phyloP scores from a whole-genome alignment of 768 basidiomycete species.

The Rossbeevera mucosa region DNA sequence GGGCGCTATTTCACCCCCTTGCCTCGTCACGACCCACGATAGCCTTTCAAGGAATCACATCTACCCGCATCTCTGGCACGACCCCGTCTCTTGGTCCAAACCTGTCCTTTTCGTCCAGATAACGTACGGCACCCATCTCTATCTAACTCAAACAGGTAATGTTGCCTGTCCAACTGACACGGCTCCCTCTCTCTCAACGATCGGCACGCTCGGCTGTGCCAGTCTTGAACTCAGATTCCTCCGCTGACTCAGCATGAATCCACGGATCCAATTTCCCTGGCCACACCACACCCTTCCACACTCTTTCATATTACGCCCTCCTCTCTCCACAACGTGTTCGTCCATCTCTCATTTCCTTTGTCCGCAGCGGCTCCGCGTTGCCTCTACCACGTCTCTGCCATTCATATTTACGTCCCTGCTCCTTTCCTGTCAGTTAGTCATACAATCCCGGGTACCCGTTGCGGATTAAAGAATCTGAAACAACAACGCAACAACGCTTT shows the following conservation, averaged over 20 bases:
- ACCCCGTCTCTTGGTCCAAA: constrained; percentile 6
- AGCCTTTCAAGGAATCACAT: constrained; percentile 31
- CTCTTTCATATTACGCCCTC: constrained; percentile 8
- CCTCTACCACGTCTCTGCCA: constrained; percentile 17
- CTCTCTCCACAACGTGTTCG: constrained; percentile 20
- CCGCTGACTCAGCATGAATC: constrained; percentile 23
- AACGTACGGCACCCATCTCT: constrained; percentile 28
- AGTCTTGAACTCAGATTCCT: constrained; percentile 17
- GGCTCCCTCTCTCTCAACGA: constrained; percentile 23
- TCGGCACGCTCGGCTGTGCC: constrained; percentile 28
- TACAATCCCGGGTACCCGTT: constrained; percentile 2
- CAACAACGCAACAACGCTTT: constrained; percentile 7
- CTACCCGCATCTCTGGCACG: constrained; percentile 22
- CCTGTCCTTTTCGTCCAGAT: constrained; percentile 22
- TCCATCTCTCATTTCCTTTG: constrained; percentile 1
- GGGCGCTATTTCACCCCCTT: constrained; percentile 22
- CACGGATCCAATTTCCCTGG: constrained; percentile 7
- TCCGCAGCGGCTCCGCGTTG: constrained; percentile 1
- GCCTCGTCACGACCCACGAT: constrained; percentile 26
- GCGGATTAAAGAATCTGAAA: not conserved
- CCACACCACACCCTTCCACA: constrained; percentile 7
- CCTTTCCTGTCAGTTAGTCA: constrained; percentile 12
- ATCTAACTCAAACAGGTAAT: constrained; percentile 30
- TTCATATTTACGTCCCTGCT: constrained; percentile 14
- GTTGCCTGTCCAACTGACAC: constrained; percentile 33